Base-by-base conservation (phyloP, 208 protist genomes). In the Leishmania major region DNA sequence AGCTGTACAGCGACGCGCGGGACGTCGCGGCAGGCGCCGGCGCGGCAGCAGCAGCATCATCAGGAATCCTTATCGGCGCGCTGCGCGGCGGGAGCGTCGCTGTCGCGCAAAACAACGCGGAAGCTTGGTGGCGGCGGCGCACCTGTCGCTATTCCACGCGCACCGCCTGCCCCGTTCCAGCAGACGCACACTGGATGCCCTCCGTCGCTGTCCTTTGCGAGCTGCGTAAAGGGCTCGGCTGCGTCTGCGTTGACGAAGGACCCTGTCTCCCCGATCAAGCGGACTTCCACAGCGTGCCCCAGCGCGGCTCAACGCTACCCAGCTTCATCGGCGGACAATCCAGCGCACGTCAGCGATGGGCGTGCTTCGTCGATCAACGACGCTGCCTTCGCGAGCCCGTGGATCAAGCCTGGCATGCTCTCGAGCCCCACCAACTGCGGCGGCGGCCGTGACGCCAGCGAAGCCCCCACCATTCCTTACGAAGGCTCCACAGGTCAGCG, bases 391-490 rank as follows among this genome's bases (percentile, higher is more conserved):
- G 55, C 75, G 28, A 80, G 17, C 59, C 83, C 78, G 64, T 86
- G 83, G 83, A 77, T 86, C 15, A 74, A 59, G 75, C 67, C 83
- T 11, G 74, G 74, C 37, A 62, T 60, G 35, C 78, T 83, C 28
- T 86, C 83, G 3, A 86, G 78, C 45, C 83, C 83, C 11, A 86
- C 79, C n/a, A 86, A 86, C 83, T 57, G 78, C 55, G 78, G 79
- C 31, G 78, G 83, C 60, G 78, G 55, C 13, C 83, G 83, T 40
- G 83, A 86, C 74, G 60, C 78, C 57, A 86, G 83, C 62, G 83
- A 86, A 60, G 83, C 83, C 15, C 83, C 83, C 45, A 86, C 83
- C 74, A 72, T 86, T 57, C 83, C 83, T 19, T 86, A 86, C 49
- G 83, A 86, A 37, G 83, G 83, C 28, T 86, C 83, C 51, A 86